Percentiles rank a stretch among this genome's conserved stretches.
These are phyloP conservation scores for Sclerotinia sclerotiorum DNA, from an alignment of 2,329 filamentous ascomycete genomes.

Conservation along the genomic window DNA sequence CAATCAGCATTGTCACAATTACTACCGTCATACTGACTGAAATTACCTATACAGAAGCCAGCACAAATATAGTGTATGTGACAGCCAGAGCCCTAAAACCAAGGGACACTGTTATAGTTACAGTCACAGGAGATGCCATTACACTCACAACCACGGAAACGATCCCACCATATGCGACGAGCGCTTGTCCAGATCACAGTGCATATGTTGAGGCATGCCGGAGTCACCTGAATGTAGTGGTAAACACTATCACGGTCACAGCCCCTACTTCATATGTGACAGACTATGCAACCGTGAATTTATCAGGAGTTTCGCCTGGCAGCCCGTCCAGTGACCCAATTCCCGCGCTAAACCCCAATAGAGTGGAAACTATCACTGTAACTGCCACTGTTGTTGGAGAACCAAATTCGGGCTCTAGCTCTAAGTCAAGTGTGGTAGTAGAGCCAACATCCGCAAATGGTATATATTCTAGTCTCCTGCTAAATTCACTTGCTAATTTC, in stretches of 20 bases:
- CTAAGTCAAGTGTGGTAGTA: not conserved
- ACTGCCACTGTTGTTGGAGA: not conserved
- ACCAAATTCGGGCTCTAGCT: not conserved
- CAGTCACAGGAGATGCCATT: not conserved
- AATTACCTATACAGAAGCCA: conserved; percentile 5
- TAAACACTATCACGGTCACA: conserved; percentile 1
- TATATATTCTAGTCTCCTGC: not conserved
- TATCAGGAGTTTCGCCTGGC: not conserved
- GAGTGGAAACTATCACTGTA: not conserved
- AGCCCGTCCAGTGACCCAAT: too few species aligned
- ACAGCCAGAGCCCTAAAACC: not conserved
- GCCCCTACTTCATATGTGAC: conserved; percentile 13
- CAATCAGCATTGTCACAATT: not conserved
- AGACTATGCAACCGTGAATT: not conserved
- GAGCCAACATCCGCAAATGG: not conserved
- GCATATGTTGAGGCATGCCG: conserved; percentile 14
- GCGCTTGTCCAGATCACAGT: conserved; percentile 1
- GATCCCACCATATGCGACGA: not conserved
- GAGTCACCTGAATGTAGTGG: not conserved
- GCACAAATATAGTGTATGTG: conserved; percentile 9
- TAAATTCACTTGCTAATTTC: not conserved
- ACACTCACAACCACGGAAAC: conserved; percentile 8
- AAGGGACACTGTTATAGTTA: not conserved
- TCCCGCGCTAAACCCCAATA: not conserved
- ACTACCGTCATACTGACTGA: not conserved